Evolutionary conservation across 805 yeast species (phyloP).

Genomic region (Saccharomycopsis microspora): DNA sequence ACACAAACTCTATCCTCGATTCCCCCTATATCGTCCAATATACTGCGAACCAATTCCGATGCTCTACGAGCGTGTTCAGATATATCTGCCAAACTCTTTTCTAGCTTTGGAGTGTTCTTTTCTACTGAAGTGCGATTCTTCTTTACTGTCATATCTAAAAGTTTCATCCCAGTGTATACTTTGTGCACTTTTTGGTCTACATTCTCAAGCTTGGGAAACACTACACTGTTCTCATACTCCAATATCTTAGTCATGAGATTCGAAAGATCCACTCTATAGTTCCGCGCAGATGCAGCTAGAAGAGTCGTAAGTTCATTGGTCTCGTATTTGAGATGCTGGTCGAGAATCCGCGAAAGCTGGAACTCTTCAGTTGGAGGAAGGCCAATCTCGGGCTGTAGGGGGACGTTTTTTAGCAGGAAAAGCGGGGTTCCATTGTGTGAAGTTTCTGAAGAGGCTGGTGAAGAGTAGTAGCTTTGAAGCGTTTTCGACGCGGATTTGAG

Average conservation of each 20-base stretch:
- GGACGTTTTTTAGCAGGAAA: not conserved
- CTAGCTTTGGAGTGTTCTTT: not conserved
- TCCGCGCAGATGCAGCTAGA: slow-evolving; percentile 52
- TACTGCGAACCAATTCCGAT: not conserved
- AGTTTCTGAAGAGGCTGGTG: too few relatives aligned
- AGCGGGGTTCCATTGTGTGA: too few relatives aligned
- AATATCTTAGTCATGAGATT: slow-evolving; percentile 10
- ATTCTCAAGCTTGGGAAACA: slow-evolving; percentile 5
- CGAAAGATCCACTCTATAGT: slow-evolving; percentile 19
- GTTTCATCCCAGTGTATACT: slow-evolving; percentile 6
- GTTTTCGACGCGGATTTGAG: too few relatives aligned
- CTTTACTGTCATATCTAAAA: slow-evolving; percentile 1
- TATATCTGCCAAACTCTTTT: slow-evolving; percentile 5
- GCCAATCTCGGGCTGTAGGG: slow-evolving; percentile 11
- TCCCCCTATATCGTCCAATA: slow-evolving; percentile 2
- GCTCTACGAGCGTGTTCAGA: not conserved
- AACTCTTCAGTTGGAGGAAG: slow-evolving; percentile 9
- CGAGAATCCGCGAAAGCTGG: slow-evolving; percentile 7
- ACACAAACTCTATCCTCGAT: slow-evolving; percentile 5
- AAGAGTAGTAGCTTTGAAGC: too few relatives aligned
- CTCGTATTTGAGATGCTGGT: slow-evolving; percentile 36
- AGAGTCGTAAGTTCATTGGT: slow-evolving; percentile 87
- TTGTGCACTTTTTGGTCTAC: slow-evolving; percentile 3
- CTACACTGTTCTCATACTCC: slow-evolving; percentile 9
- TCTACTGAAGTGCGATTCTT: not conserved